A percentile compares a stretch with the other conserved stretches of the same genome.
phyloP scores from a whole-genome alignment of 1,284 basidiomycete genomes.

The Trichosporon inkin region DNA sequence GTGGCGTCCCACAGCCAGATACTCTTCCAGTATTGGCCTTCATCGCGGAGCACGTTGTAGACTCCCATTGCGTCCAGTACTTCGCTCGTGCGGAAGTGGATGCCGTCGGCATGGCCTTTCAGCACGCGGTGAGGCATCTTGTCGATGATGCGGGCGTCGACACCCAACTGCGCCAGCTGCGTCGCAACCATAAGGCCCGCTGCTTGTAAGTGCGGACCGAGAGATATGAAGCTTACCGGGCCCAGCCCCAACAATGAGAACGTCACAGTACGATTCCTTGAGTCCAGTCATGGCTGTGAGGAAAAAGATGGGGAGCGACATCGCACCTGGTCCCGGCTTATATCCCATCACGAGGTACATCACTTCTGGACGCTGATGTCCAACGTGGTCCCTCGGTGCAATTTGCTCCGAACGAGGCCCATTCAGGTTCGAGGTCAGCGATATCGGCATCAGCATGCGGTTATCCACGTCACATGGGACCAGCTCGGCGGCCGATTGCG shows the following conservation, averaged over 20 bases:
- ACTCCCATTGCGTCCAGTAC: not conserved
- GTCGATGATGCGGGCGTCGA: constrained; percentile 34
- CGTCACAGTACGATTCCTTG: constrained; percentile 20
- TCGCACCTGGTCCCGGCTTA: not conserved
- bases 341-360: not conserved
- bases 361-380: not conserved
- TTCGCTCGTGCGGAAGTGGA: constrained; percentile 14
- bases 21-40: constrained; percentile 8
- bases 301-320: not conserved
- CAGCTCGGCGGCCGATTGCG: too few species aligned
- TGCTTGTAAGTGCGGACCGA: constrained; percentile 14
- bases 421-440: too few species aligned
- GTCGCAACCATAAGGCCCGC: constrained; percentile 24
- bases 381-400: too few species aligned
- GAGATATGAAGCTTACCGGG: constrained; percentile 19
- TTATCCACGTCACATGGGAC: too few species aligned
- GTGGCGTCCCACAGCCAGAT: constrained; percentile 16
- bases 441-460: too few species aligned
- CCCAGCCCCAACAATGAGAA: constrained; percentile 24
- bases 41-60: not conserved
- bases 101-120: constrained; percentile 30
- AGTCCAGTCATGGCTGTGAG: constrained; percentile 5
- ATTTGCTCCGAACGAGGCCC: too few species aligned
- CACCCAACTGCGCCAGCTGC: constrained; percentile 21
- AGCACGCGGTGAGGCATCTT: constrained; percentile 31